Conservation (phyloP, 306 rosid genomes). For the Mucuna pruriens region DNA sequence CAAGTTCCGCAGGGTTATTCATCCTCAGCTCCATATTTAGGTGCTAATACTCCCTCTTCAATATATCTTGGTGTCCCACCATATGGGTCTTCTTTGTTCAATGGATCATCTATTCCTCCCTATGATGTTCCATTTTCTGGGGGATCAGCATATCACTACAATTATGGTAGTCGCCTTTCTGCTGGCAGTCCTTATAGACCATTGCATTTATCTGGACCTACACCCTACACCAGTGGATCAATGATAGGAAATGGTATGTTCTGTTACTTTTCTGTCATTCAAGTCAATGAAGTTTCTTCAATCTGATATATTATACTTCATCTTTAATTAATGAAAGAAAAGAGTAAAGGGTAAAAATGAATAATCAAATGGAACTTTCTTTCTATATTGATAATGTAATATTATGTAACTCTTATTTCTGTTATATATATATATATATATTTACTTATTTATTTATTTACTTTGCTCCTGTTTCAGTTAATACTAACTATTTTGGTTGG, state of each 20-base stretch:
- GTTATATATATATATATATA: background rate
- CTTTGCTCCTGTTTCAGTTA: constrained; percentile 18
- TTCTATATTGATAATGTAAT: constrained; percentile 1
- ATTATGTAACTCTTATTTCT: constrained; percentile 14
- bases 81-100: constrained; percentile 89
- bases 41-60: constrained; percentile 85
- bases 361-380: constrained; percentile 6
- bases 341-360: background rate
- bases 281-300: background rate
- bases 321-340: constrained; percentile 14
- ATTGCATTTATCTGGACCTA: constrained; percentile 81
- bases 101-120: constrained; percentile 88
- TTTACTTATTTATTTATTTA: background rate
- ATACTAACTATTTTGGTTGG: constrained; percentile 11
- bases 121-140: constrained; percentile 92
- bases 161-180: constrained; percentile 76
- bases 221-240: constrained; percentile 89
- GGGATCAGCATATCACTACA: constrained; percentile 96
- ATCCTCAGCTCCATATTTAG: constrained; percentile 76
- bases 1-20: constrained; percentile 82
- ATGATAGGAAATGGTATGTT: constrained; percentile 82
- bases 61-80: constrained; percentile 94
- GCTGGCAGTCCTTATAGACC: constrained; percentile 93
- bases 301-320: background rate
- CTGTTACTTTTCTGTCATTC: constrained; percentile 6